Base-by-base conservation (phyloP, 1,284 basidiomycete genomes). In the Pseudozyma hubeiensis region DNA sequence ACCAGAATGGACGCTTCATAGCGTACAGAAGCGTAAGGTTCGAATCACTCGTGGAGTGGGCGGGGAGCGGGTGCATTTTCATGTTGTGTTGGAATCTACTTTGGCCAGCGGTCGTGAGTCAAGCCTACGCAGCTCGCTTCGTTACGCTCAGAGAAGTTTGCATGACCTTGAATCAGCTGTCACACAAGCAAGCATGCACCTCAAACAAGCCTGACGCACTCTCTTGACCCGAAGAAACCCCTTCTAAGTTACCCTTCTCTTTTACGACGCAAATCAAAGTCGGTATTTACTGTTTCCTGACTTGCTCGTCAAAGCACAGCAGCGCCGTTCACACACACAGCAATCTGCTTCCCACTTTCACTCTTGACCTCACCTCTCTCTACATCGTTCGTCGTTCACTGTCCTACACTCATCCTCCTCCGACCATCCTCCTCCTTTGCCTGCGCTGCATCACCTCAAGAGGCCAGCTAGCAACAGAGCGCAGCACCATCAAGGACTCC, bases 61-160 rank as follows among this genome's bases (percentile, higher is more conserved):
- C 35, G 35, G 35, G 14, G 35, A 37, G 35, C 35, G 35, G 35
- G 24, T 13, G 24, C 24, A 24, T 29, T 9, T 24, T 35, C 53
- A 55, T 40, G 45, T 48, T 40, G 45, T 37, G 24, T 47, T 53
- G 51, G n/a, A 53, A 53, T 53, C 51, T 53, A 53, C 51, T 6
- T 24, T 24, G 24, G 24, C 24, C 24, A 24, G 24, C 24, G 24
- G 24, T 24, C 24, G 24, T 24, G 24, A 24, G 4, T 24, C 35
- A 37, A 37, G 16, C 39, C 39, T 7, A 41, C 39, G 39, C 39
- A 37, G 14, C 35, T 37, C 35, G 8, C 14, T 14, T 37, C 35
- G 24, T 24, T 24, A 1, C 24, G 24, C 24, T 24, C 24, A 24
- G 24, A 37, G 35, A 37, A 14, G 40, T 5, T 41, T 41, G 40